Conservation (phyloP, 257 asterid species). For the Asclepias syriaca region DNA sequence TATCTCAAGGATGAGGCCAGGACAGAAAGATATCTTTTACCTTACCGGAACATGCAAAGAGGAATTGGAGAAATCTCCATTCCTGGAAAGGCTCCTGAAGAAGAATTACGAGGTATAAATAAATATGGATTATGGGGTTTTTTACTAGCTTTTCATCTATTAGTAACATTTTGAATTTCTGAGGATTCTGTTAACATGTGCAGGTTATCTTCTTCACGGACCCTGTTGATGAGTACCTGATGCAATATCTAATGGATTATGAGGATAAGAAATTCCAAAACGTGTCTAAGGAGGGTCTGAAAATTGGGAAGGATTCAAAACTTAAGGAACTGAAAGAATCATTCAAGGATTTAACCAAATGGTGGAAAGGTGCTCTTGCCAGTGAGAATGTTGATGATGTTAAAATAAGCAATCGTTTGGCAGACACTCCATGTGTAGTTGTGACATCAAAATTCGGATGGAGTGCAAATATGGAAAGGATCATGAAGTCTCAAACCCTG, state of each 20-base stretch:
- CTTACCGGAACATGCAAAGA: constrained; percentile 93
- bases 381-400: constrained; percentile 81
- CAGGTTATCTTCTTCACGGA: constrained; percentile 89
- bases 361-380: constrained; percentile 89
- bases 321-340: constrained; percentile 81
- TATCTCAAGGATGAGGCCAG: constrained; percentile 88
- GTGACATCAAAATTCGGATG: constrained; percentile 88
- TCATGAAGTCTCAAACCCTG: constrained; percentile 87
- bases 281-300: constrained; percentile 90
- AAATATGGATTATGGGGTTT: not conserved
- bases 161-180: no score
- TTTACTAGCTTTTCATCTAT: no score
- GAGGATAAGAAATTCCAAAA: constrained; percentile 91
- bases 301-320: constrained; percentile 73
- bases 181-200: no score
- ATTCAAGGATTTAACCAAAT: constrained; percentile 73
- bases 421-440: constrained; percentile 80
- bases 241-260: constrained; percentile 93
- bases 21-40: constrained; percentile 94
- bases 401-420: constrained; percentile 82
- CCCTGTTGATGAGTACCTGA: constrained; percentile 87
- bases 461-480: constrained; percentile 92
- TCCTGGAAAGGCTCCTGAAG: constrained; percentile 87
- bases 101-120: constrained; percentile 71
- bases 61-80: constrained; percentile 92